phyloP scores from a whole-genome alignment of 2,329 filamentous ascomycete genomes.

The Fusarium redolens region DNA sequence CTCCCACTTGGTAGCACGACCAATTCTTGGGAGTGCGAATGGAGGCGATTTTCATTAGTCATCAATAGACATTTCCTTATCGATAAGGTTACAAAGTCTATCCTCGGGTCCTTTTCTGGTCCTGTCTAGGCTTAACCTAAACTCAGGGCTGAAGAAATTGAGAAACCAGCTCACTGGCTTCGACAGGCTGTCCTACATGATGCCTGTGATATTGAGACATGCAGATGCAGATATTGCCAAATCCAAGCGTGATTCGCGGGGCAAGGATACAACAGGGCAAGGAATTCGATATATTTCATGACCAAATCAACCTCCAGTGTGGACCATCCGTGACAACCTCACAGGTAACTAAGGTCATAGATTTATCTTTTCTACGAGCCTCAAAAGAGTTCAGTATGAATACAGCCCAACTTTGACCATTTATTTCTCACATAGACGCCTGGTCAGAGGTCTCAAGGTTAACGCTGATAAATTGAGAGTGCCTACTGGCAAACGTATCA shows the following conservation, averaged over 20 bases:
- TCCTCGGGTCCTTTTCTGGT: too few species aligned
- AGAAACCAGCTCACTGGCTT: neutral
- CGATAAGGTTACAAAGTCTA: conserved; percentile 27
- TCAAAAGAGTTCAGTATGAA: neutral
- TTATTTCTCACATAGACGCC: neutral
- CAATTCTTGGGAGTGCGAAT: conserved; percentile 20
- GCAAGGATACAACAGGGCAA: neutral
- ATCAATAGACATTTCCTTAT: conserved; percentile 33
- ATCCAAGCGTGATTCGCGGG: neutral
- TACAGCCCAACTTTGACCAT: neutral
- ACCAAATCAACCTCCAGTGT: neutral
- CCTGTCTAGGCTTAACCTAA: neutral
- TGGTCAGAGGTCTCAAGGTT: neutral
- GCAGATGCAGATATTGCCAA: neutral
- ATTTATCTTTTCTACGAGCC: neutral
- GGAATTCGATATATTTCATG: neutral
- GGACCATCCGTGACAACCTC: neutral
- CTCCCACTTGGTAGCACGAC: neutral
- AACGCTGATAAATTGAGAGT: neutral
- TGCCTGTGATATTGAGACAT: neutral
- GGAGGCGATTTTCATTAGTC: conserved; percentile 36
- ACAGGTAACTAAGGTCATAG: neutral
- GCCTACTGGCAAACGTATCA: conserved; percentile 3
- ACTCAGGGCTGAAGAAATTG: neutral
- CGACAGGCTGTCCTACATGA: neutral